Evolutionary conservation across 192 early-diverging fungal genomes (phyloP).

Genomic region (Coemansia sp.): DNA sequence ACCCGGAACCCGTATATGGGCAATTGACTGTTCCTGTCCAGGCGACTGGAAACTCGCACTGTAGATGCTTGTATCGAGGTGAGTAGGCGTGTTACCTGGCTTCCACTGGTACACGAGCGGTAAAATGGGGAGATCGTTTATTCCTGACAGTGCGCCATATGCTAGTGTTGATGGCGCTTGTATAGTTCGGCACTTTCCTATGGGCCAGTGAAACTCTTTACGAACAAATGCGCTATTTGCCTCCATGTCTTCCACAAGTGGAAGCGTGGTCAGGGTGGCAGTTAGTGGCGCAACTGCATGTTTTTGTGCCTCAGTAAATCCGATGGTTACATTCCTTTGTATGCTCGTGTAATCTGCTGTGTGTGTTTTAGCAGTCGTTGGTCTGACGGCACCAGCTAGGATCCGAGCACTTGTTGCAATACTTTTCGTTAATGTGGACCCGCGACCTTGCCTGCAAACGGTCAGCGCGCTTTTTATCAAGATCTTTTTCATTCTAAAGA

Average conservation of each 20-base stretch:
- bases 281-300: background rate
- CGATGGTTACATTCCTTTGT: background rate
- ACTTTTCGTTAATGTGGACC: background rate
- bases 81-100: constrained; percentile 8
- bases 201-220: constrained; percentile 37
- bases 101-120: constrained; percentile 36
- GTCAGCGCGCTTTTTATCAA: background rate
- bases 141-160: constrained; percentile 22
- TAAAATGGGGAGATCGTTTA: constrained; percentile 11
- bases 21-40: background rate
- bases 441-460: background rate
- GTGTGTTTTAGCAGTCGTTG: background rate
- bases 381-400: background rate
- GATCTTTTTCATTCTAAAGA: background rate
- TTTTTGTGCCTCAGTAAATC: background rate
- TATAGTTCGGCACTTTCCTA: constrained; percentile 7
- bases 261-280: constrained; percentile 4
- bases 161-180: constrained; percentile 29
- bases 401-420: constrained; percentile 1
- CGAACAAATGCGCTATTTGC: constrained; percentile 11
- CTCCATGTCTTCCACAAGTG: constrained; percentile 11
- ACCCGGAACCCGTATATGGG: constrained; percentile 14
- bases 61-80: constrained; percentile 14
- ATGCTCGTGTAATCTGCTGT: background rate
- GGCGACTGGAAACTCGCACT: constrained; percentile 10